Base-by-base conservation (phyloP, 306 rosid genomes). In the Sicyos edulis region DNA sequence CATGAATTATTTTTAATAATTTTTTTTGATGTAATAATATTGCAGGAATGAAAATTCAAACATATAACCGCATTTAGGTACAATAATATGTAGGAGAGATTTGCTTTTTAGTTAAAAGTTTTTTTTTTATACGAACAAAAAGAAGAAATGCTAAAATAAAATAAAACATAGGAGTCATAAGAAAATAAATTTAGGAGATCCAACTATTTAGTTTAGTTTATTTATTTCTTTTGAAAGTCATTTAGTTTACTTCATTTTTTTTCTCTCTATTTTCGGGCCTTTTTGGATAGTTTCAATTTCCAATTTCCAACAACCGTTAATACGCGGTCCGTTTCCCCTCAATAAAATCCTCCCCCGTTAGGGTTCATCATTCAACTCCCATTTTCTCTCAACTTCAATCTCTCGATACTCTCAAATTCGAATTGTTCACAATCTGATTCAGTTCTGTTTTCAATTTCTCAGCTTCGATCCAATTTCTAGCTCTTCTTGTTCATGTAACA, bases 241-340 rank as follows among this genome's bases (percentile, higher is more conserved):
- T n/a, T n/a, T n/a, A n/a, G n/a, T 14, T 50, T 8, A 37, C 49
- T 47, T 45, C 21, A 19, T 67, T 20, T 19, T 13, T 54, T 32
- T 32, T 32, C 5, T 32, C 4, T 32, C 37, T 32, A 32, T 32
- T 32, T 32, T 32, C 29, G 47, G 26, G 10, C 45, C 42, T 58
- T 73, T 68, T 76, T 57, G 45, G 19, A 3, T 32, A 32, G 2
- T 32, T 32, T 4, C 37, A 2, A 32, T 62, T 64, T 26, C 47
- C 17, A 69, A 50, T 63, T 70, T 58, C 70, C 78, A 58, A 71
- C 82, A 34, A 77, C 88, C 89, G 73, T 72, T 42, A 47, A 21
- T 77, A 88, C 88, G 88, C 90, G 83, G 86, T 78, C 84, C 80
- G 22, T 73, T 26, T 56, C 57, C 77, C 76, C 74, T 78, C 83